Evolutionary conservation across 805 yeast species (phyloP).

Genomic region (Barnettozyma sp.): DNA sequence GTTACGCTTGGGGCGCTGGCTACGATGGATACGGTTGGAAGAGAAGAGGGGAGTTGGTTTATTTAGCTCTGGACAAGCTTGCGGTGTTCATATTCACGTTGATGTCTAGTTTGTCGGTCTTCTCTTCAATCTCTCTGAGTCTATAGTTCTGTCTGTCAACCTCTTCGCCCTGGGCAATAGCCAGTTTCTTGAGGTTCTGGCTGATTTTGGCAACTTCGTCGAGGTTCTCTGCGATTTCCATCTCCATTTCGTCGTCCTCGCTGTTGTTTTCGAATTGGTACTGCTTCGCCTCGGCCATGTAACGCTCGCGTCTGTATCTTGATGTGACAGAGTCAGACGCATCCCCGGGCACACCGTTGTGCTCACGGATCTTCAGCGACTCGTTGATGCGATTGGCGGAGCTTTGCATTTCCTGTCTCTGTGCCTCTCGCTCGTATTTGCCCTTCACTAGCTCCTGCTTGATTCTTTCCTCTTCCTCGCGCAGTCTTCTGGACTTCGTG

Average conservation of each 20-base stretch:
- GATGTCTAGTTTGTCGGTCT: slow-evolving; percentile 78
- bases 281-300: slow-evolving; percentile 46
- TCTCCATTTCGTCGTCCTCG: slow-evolving; percentile 90
- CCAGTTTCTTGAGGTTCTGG: slow-evolving; percentile 63
- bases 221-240: slow-evolving; percentile 76
- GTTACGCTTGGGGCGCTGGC: no score
- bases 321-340: slow-evolving; percentile 30
- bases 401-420: slow-evolving; percentile 50
- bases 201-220: slow-evolving; percentile 70
- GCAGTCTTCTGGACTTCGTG: slow-evolving; percentile 68
- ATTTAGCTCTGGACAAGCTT: slow-evolving; percentile 44
- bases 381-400: slow-evolving; percentile 64
- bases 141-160: slow-evolving; percentile 72
- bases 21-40: no score
- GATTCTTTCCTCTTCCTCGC: slow-evolving; percentile 65
- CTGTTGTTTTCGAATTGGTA: slow-evolving; percentile 85
- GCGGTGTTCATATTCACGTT: slow-evolving; percentile 73
- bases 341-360: no score
- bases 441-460: slow-evolving; percentile 56
- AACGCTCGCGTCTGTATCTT: slow-evolving; percentile 32
- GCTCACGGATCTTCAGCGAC: slow-evolving; percentile 41
- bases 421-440: slow-evolving; percentile 53
- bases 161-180: slow-evolving; percentile 68
- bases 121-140: slow-evolving; percentile 69
- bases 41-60: not conserved